phyloP scores from a whole-genome alignment of 306 rosid species.

The Cucurbita pepo region DNA sequence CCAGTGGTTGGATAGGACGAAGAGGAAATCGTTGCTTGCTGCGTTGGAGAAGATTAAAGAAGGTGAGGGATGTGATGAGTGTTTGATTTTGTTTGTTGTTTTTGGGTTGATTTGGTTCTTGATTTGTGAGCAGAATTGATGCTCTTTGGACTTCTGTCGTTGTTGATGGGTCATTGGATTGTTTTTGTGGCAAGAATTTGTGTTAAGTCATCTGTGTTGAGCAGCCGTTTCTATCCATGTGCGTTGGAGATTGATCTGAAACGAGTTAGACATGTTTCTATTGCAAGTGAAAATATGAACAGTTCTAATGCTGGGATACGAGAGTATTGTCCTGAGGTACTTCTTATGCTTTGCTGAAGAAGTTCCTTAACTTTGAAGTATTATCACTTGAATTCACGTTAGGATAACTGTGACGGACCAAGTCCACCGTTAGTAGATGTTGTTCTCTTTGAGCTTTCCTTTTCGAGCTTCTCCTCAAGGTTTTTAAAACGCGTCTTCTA shows the following conservation, averaged over 20 bases:
- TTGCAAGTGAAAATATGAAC: constrained; percentile 19
- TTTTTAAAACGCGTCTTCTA: no score
- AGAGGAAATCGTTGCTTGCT: constrained; percentile 66
- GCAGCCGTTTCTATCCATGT: constrained; percentile 69
- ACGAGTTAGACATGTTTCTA: constrained; percentile 8
- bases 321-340: constrained; percentile 58
- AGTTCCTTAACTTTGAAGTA: background rate
- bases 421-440: no score
- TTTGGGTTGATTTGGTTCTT: background rate
- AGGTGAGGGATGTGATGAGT: constrained; percentile 23
- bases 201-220: constrained; percentile 40
- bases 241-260: constrained; percentile 13
- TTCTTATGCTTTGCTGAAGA: background rate
- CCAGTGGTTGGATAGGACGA: constrained; percentile 64
- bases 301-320: constrained; percentile 21
- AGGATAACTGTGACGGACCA: no score
- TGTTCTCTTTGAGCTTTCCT: no score
- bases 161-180: constrained; percentile 92
- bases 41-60: constrained; percentile 74
- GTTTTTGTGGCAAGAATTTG: constrained; percentile 74
- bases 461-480: no score
- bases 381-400: background rate
- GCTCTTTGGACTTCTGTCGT: constrained; percentile 78
- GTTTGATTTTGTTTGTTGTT: background rate
- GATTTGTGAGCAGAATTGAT: constrained; percentile 48